Base-by-base conservation (phyloP, 345 rosid species). In the Mallotus nudiflorus region DNA sequence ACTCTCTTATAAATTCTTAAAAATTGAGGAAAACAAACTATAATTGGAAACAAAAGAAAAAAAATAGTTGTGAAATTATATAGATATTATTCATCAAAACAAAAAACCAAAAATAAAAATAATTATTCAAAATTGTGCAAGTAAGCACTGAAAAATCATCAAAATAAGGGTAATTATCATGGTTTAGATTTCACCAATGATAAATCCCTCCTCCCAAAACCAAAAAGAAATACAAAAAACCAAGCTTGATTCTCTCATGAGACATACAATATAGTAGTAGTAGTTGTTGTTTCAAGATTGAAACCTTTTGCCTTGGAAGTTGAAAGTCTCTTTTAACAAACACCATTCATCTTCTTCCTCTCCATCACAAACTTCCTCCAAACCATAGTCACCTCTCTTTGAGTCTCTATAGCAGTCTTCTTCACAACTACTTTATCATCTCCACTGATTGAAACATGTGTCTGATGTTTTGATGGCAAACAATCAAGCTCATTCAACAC, bases 311-410 rank as follows among this genome's bases (percentile, higher is more conserved):
- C 19, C n/a, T 5, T 19, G 45, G 11, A 1, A 13, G 2, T 2
- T 18, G 9, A 4, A 19, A 55, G 12, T 14, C 14, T 7, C 11
- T 29, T 9, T 44, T n/a, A 72, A 48, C 70, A 72, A 66, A 66
- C 76, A 24, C 71, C 76, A 58, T 73, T 66, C 76, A 66, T 73
- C 57, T 73, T 73, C 71, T 73, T 73, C 60, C 29, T 66, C 14
- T 73, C 71, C 71, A 58, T 57, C 1, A 73, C 71, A 73, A 66
- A 66, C 59, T 73, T 73, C 70, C 66, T 73, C 76, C 71, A 73
- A 20, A 73, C 40, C 1, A 70, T 73, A 51, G 76, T 73, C 19
- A 73, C 28, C 66, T 73, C 71, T 29, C 71, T 58, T 28, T 73
- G 71, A 1, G 71, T 66, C 49, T 73, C 66, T 24, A 66, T 4